Evolutionary conservation across 1,284 basidiomycete species (phyloP).

Genomic region (Quambalaria eucalypti): DNA sequence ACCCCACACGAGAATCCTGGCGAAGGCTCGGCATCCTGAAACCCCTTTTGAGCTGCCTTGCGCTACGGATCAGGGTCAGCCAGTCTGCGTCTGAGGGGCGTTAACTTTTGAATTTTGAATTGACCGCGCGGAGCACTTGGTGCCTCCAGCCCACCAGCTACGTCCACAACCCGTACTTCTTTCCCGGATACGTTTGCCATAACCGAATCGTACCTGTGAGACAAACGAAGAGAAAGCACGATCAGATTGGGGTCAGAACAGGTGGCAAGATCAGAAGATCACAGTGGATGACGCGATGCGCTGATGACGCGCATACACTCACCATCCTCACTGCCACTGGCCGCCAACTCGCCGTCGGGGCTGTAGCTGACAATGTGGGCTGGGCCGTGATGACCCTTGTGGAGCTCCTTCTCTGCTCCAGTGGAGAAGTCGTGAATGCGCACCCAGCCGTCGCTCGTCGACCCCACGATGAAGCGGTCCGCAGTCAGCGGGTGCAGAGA

Average conservation of each 20-base stretch:
- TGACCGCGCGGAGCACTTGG: too few species aligned
- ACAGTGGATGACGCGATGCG: neutral
- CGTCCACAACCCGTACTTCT: conserved; percentile 79
- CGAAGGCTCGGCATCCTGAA: too few species aligned
- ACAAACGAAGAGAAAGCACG: conserved; percentile 12
- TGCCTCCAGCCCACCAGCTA: too few species aligned
- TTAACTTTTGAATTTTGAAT: too few species aligned
- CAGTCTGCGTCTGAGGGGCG: too few species aligned
- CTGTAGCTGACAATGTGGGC: conserved; percentile 88
- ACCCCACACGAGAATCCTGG: too few species aligned
- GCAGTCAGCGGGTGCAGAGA: conserved; percentile 80
- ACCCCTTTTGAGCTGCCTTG: too few species aligned
- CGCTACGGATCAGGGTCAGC: too few species aligned
- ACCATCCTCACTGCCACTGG: conserved; percentile 74
- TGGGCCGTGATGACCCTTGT: conserved; percentile 95
- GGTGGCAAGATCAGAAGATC: neutral
- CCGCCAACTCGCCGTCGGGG: conserved; percentile 97
- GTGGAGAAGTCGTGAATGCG: conserved; percentile 74
- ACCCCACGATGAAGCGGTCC: conserved; percentile 89
- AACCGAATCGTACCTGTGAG: conserved; percentile 87
- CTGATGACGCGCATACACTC: neutral
- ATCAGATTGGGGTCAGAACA: conserved; percentile 11
- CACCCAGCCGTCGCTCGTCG: conserved; percentile 85
- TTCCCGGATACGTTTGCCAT: conserved; percentile 91
- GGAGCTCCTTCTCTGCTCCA: conserved; percentile 79